A percentile compares a stretch with the other conserved stretches of the same genome.
phyloP scores from a whole-genome alignment of 1,284 basidiomycete species.

The Pterulicium gracile region DNA sequence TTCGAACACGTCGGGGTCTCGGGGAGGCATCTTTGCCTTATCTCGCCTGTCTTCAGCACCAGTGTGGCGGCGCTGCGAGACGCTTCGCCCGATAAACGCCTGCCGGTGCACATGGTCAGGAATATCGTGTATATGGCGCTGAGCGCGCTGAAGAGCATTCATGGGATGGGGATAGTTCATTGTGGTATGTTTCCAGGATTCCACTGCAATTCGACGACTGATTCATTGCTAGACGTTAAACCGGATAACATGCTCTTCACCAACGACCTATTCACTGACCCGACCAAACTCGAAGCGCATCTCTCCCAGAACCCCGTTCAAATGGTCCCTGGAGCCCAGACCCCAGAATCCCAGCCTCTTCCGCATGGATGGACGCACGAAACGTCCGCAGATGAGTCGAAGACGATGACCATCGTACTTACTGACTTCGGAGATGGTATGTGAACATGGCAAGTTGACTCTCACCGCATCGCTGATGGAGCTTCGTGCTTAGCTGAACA shows the following conservation, averaged over 20 bases:
- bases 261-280: background rate
- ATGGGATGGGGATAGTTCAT: background rate
- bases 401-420: background rate
- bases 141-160: background rate
- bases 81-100: background rate
- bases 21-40: background rate
- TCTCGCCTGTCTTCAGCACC: background rate
- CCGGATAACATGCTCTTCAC: constrained; percentile 1
- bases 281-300: background rate
- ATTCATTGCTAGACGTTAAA: background rate
- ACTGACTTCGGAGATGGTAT: background rate
- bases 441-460: too few relatives aligned
- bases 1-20: background rate
- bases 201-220: background rate
- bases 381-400: background rate
- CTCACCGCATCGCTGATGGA: too few relatives aligned
- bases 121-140: background rate
- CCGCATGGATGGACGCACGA: background rate
- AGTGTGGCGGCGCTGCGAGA: background rate
- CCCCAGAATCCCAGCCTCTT: constrained; percentile 1
- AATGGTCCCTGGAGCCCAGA: background rate
- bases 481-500: background rate
- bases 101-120: constrained; percentile 1
- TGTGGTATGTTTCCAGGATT: background rate
- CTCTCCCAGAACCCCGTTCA: constrained; percentile 1